Evolutionary conservation across 768 basidiomycete genomes (phyloP).

Genomic region (Phallus indusiatus): DNA sequence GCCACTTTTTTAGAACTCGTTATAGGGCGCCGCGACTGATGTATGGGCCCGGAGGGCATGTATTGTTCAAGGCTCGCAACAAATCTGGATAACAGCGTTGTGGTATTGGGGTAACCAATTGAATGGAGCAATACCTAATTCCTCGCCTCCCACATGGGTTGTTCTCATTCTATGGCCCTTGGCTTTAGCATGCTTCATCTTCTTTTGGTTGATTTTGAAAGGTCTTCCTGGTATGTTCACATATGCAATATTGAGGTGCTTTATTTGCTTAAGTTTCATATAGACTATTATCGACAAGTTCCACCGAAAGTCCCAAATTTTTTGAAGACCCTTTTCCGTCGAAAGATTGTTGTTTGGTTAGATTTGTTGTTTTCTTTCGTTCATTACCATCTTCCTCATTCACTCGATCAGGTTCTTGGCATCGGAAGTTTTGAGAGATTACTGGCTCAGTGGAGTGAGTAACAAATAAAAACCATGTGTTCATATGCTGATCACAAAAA

Average conservation of each 20-base stretch:
- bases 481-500: conserved; percentile 9
- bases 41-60: conserved; percentile 90
- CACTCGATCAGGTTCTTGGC: conserved; percentile 55
- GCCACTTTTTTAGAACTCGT: neutral
- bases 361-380: neutral
- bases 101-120: conserved; percentile 94
- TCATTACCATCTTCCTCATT: neutral
- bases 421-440: conserved; percentile 85
- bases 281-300: conserved; percentile 85
- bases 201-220: conserved; percentile 75
- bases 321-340: conserved; percentile 76
- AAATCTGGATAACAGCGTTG: conserved; percentile 89
- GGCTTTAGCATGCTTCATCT: conserved; percentile 60
- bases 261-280: conserved; percentile 9
- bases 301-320: conserved; percentile 94
- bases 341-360: conserved; percentile 84
- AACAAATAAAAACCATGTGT: neutral
- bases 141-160: conserved; percentile 74
- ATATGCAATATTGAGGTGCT: neutral
- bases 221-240: conserved; percentile 63
- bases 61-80: conserved; percentile 89
- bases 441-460: conserved; percentile 81
- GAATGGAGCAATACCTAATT: conserved; percentile 41
- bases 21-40: conserved; percentile 84
- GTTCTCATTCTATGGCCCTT: conserved; percentile 76